Conservation (phyloP, 164 flowering plant species). For the Tinospora cordifolia region DNA sequence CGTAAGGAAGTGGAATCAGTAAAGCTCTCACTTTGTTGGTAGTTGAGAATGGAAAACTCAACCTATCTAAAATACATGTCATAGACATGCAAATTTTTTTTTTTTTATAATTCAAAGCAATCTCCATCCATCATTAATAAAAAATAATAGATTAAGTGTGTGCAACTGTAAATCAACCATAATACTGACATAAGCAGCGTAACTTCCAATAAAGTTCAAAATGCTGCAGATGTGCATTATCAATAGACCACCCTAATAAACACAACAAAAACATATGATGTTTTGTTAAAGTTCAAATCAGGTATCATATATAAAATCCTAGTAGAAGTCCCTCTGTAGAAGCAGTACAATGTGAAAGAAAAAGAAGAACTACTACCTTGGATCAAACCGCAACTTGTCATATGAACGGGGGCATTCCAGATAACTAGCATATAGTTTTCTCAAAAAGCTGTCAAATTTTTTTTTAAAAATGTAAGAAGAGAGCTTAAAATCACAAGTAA, state of each 20-base stretch:
- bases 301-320: neutral
- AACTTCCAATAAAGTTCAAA: too few species aligned
- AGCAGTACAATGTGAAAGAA: neutral
- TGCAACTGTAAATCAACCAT: too few species aligned
- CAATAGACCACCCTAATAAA: too few species aligned
- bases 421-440: conserved; percentile 53
- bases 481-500: neutral
- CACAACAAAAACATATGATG: too few species aligned
- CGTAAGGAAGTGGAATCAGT: neutral
- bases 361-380: conserved; percentile 43
- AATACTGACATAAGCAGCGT: too few species aligned
- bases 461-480: neutral
- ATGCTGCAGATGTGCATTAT: too few species aligned
- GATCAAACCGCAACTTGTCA: conserved; percentile 85
- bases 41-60: neutral
- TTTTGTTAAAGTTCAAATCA: too few species aligned
- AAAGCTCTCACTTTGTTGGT: neutral
- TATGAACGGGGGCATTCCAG: conserved; percentile 93
- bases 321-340: neutral
- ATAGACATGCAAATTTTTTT: too few species aligned
- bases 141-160: too few species aligned
- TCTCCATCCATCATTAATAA: too few species aligned
- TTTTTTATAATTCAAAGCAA: too few species aligned
- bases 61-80: too few species aligned
- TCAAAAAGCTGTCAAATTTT: conserved; percentile 56